Evolutionary conservation across 1,139 yeast genomes (phyloP).

Genomic region (Blastobotrys indianensis): DNA sequence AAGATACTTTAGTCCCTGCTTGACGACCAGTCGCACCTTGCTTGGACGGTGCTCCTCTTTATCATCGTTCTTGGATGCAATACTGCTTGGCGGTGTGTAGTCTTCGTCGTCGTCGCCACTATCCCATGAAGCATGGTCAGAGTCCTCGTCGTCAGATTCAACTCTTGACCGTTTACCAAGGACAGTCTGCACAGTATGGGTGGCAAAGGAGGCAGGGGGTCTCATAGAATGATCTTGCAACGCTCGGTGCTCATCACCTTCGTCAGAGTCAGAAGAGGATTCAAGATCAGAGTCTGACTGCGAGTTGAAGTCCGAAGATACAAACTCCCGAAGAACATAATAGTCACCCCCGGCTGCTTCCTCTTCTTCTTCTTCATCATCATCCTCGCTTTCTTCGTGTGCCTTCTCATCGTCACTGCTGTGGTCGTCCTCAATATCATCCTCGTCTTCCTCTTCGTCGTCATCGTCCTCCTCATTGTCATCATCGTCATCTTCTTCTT

Average conservation of each 20-base stretch:
- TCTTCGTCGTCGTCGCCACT: constrained; percentile 1
- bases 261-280: no score
- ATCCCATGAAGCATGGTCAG: background rate
- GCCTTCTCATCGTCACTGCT: constrained; percentile 10
- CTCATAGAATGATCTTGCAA: no score
- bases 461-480: constrained; percentile 2
- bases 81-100: background rate
- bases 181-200: no score
- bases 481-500: constrained; percentile 8
- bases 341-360: background rate
- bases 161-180: background rate
- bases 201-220: no score
- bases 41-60: constrained; percentile 4
- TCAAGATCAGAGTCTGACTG: no score
- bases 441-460: constrained; percentile 2
- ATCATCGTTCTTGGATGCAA: background rate
- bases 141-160: constrained; percentile 6
- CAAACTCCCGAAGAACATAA: no score
- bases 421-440: constrained; percentile 10
- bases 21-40: constrained; percentile 9
- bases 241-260: no score
- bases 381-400: constrained; percentile 5
- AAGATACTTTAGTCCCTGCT: constrained; percentile 12
- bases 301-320: no score
- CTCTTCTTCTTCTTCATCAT: constrained; percentile 1